Percentiles rank a stretch among this genome's conserved stretches.
These are phyloP conservation scores for Stromatinia cepivora DNA, from an alignment of 2,329 filamentous ascomycete genomes.

Conservation along the genomic window DNA sequence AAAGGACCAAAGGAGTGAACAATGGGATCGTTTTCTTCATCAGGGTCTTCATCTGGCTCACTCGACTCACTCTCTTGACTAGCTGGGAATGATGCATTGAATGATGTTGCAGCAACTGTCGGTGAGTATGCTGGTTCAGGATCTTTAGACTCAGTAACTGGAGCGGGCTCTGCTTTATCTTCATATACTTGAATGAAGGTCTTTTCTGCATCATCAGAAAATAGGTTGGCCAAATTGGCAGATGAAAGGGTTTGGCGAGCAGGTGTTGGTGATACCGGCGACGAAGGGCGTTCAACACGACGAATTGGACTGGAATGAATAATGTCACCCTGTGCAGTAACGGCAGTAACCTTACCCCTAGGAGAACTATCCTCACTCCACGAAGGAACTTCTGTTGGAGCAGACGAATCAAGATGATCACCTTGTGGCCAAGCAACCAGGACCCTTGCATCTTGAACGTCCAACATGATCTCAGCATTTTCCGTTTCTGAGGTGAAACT, in stretches of 20 bases:
- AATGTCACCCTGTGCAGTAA: slow-evolving; percentile 41
- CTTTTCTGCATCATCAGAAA: slow-evolving; percentile 48
- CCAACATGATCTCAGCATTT: slow-evolving; percentile 86
- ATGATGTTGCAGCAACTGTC: slow-evolving; percentile 36
- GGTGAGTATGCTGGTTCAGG: slow-evolving; percentile 33
- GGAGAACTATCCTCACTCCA: slow-evolving; percentile 60
- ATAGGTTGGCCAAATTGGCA: slow-evolving; percentile 34
- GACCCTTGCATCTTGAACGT: slow-evolving; percentile 90
- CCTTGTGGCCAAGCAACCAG: slow-evolving; percentile 81
- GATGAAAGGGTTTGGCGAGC: slow-evolving; percentile 31
- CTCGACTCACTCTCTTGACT: slow-evolving; percentile 55
- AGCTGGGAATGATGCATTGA: slow-evolving; percentile 27
- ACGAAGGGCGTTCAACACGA: slow-evolving; percentile 59
- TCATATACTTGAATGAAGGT: slow-evolving; percentile 70
- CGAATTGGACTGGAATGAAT: slow-evolving; percentile 63
- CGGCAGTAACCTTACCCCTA: slow-evolving; percentile 52
- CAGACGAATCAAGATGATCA: slow-evolving; percentile 48
- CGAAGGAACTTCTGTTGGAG: slow-evolving; percentile 54
- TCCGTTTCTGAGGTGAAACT: slow-evolving; percentile 88
- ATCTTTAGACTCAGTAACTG: slow-evolving; percentile 30
- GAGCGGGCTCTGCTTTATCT: slow-evolving; percentile 59
- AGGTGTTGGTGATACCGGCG: slow-evolving; percentile 74
- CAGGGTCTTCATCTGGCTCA: slow-evolving; percentile 64
- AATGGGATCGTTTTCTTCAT: slow-evolving; percentile 93
- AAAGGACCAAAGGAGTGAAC: slow-evolving; percentile 91